phyloP scores from a whole-genome alignment of 179 eudicot species.

The Amaranthus tricolor region DNA sequence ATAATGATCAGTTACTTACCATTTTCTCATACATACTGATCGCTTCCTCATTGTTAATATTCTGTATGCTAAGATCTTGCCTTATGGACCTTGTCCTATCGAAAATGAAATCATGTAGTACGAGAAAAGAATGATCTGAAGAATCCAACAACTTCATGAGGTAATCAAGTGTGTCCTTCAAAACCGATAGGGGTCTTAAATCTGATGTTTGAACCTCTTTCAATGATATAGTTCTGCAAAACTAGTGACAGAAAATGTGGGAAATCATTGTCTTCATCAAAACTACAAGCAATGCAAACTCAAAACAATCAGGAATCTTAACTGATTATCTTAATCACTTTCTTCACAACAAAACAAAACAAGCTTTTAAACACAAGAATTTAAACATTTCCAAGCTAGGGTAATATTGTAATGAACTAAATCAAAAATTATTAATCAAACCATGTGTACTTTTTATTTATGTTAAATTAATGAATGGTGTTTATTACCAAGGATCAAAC shows the following conservation, averaged over 20 bases:
- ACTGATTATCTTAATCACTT: not conserved
- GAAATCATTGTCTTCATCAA: constrained; percentile 1
- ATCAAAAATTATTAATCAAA: not conserved
- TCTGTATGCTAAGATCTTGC: constrained; percentile 95
- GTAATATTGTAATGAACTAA: not conserved
- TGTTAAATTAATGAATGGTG: too few relatives aligned
- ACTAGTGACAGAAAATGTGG: constrained; percentile 43
- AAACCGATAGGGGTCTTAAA: constrained; percentile 71
- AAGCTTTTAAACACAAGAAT: not conserved
- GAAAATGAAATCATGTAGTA: constrained; percentile 83
- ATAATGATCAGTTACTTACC: constrained; percentile 39
- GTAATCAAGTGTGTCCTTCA: constrained; percentile 75
- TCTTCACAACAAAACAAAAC: not conserved
- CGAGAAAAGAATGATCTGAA: constrained; percentile 66
- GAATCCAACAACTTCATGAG: constrained; percentile 65
- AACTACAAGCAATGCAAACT: not conserved
- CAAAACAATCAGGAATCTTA: not conserved
- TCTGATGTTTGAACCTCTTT: constrained; percentile 60
- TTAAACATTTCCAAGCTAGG: constrained; percentile 1
- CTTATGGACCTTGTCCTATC: constrained; percentile 94
- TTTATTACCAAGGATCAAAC: too few relatives aligned
- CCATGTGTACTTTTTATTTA: too few relatives aligned
- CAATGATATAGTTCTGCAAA: constrained; percentile 90
- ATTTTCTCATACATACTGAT: constrained; percentile 81
- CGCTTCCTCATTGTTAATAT: constrained; percentile 47